Evolutionary conservation across 805 yeast species (phyloP).

Genomic region (Myxozyma lipomycoides): DNA sequence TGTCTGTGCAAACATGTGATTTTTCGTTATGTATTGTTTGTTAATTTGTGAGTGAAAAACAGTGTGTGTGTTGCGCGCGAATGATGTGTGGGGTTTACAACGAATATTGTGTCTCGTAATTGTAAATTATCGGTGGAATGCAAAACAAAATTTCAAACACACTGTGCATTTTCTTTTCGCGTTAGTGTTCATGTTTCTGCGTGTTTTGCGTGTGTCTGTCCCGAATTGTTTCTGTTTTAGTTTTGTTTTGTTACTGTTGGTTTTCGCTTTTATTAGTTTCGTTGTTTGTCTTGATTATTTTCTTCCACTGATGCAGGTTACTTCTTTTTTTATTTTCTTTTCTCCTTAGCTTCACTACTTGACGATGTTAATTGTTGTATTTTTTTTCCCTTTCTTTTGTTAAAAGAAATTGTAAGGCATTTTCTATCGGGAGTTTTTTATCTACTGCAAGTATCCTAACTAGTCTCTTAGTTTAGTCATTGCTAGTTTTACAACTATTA

Average conservation of each 20-base stretch:
- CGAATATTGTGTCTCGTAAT: not conserved
- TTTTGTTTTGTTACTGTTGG: not conserved
- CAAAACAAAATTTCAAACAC: not conserved
- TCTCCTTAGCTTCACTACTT: too few species aligned
- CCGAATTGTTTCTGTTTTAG: not conserved
- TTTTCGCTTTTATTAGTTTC: not conserved
- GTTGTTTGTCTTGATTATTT: not conserved
- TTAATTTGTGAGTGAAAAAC: not conserved
- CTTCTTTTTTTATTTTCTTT: conserved; percentile 1
- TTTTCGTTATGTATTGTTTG: not conserved
- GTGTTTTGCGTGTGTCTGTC: too few species aligned
- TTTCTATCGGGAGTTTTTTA: too few species aligned
- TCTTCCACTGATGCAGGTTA: not conserved
- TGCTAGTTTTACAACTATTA: too few species aligned
- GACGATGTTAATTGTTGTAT: too few species aligned
- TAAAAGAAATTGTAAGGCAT: too few species aligned
- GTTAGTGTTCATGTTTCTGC: too few species aligned
- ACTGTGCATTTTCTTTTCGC: not conserved
- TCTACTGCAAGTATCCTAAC: too few species aligned
- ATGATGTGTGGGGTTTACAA: too few species aligned
- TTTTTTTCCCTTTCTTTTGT: not conserved
- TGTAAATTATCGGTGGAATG: not conserved
- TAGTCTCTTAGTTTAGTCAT: too few species aligned
- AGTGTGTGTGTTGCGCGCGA: not conserved
- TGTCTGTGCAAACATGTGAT: not conserved